Conservation (phyloP, 805 yeast species). For the Isabelozyma pseudorhagii region DNA sequence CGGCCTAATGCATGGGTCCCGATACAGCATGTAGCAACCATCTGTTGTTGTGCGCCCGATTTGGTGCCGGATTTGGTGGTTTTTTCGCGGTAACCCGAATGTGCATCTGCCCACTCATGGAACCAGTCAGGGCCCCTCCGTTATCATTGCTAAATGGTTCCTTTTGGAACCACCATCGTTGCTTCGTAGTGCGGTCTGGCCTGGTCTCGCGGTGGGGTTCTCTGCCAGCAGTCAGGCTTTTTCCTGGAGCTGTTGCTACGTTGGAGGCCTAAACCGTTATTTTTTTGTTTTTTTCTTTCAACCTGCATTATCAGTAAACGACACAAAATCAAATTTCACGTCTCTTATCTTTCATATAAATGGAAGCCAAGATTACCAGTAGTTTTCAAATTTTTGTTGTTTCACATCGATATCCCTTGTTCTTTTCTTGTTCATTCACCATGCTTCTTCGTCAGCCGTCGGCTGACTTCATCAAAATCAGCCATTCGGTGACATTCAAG, state of each 20-base stretch:
- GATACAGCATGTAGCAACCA: neutral
- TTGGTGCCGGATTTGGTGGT: neutral
- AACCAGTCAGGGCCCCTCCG: neutral
- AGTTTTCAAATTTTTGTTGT: too few relatives aligned
- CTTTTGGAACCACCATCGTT: neutral
- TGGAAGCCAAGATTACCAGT: too few relatives aligned
- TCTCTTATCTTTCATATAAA: neutral
- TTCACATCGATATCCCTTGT: too few relatives aligned
- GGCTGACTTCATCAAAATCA: neutral
- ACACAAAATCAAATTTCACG: neutral
- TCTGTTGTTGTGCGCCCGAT: slow-evolving; percentile 1
- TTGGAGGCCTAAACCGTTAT: neutral
- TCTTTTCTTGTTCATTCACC: neutral
- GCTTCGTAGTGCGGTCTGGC: neutral
- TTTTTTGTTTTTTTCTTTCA: neutral
- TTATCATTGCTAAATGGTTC: neutral
- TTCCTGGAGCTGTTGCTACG: neutral
- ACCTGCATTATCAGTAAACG: neutral
- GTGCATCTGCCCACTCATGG: neutral
- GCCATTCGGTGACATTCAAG: slow-evolving; percentile 23
- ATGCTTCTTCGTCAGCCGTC: neutral
- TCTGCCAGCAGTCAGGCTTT: too few relatives aligned
- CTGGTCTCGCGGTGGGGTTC: too few relatives aligned
- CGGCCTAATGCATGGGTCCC: too few relatives aligned
- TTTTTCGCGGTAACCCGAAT: neutral